Evolutionary conservation across 345 rosid species (phyloP).

Genomic region (Salix viminalis): DNA sequence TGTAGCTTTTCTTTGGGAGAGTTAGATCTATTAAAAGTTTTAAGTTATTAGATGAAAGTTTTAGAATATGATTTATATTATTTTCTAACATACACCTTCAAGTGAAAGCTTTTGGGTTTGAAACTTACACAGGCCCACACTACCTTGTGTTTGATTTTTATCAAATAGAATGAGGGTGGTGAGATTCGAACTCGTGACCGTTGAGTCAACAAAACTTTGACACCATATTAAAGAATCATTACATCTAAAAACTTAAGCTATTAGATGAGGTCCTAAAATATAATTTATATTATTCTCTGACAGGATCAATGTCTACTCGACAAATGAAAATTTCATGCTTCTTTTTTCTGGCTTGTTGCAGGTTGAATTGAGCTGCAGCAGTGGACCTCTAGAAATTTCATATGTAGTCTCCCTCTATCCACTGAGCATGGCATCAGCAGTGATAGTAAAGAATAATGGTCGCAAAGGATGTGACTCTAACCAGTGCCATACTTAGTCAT

Average conservation of each 20-base stretch:
- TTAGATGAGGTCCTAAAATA: fast-evolving
- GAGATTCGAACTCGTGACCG: no score
- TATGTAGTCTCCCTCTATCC: slow-evolving; percentile 71
- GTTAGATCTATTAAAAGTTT: no score
- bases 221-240: no score
- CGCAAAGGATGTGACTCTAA: slow-evolving; percentile 51
- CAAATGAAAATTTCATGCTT: neutral
- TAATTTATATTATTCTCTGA: no score
- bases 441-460: slow-evolving; percentile 67
- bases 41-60: fast-evolving
- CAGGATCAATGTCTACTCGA: neutral
- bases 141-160: no score
- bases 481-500: slow-evolving; percentile 72
- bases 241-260: no score
- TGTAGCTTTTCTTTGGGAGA: neutral
- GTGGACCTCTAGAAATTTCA: slow-evolving; percentile 55
- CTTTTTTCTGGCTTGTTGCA: slow-evolving; percentile 22
- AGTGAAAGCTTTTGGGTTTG: no score
- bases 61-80: no score
- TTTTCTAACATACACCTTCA: no score
- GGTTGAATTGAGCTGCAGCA: slow-evolving; percentile 70
- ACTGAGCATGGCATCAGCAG: slow-evolving; percentile 69
- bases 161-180: no score
- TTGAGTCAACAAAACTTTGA: no score
- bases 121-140: no score